Evolutionary conservation across 768 basidiomycete genomes (phyloP).

Genomic region (Calocera cornea): DNA sequence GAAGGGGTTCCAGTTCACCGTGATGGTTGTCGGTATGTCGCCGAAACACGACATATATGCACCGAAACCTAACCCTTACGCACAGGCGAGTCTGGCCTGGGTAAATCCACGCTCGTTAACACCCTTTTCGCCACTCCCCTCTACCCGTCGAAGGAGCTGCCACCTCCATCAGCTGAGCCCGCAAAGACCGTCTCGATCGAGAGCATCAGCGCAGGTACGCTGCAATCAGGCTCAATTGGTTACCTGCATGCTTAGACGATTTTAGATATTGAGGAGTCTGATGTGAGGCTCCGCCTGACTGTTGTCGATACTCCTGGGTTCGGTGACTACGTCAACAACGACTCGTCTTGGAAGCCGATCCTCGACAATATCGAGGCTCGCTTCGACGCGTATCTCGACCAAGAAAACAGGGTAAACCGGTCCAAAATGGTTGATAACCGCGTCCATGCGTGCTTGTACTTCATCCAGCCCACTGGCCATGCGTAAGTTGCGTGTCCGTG

Average conservation of each 20-base stretch:
- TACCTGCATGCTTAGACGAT: conserved; percentile 8
- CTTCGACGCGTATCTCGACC: conserved; percentile 93
- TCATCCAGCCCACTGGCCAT: conserved; percentile 97
- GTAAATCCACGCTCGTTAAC: conserved; percentile 97
- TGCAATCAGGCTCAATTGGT: not conserved
- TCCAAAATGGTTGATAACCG: conserved; percentile 90
- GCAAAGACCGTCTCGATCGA: conserved; percentile 94
- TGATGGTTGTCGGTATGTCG: conserved; percentile 93
- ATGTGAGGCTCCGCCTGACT: conserved; percentile 90
- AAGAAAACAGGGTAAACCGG: conserved; percentile 96
- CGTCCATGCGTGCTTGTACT: conserved; percentile 97
- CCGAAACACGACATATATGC: conserved; percentile 15
- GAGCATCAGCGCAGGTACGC: conserved; percentile 90
- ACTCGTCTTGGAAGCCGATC: conserved; percentile 99
- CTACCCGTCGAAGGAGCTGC: conserved; percentile 75
- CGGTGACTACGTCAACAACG: conserved; percentile 99
- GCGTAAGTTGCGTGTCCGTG: conserved; percentile 46
- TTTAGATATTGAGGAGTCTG: conserved; percentile 96
- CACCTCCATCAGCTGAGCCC: conserved; percentile 71
- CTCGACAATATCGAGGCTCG: conserved; percentile 96
- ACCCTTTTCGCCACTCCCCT: conserved; percentile 96
- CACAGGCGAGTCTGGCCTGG: conserved; percentile 90
- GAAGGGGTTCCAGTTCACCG: conserved; percentile 97
- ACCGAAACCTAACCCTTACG: conserved; percentile 3
- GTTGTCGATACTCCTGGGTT: conserved; percentile 99